These are phyloP conservation scores for Nemania sp. DNA, from an alignment of 2,329 filamentous ascomycete genomes.

Conservation along the genomic window DNA sequence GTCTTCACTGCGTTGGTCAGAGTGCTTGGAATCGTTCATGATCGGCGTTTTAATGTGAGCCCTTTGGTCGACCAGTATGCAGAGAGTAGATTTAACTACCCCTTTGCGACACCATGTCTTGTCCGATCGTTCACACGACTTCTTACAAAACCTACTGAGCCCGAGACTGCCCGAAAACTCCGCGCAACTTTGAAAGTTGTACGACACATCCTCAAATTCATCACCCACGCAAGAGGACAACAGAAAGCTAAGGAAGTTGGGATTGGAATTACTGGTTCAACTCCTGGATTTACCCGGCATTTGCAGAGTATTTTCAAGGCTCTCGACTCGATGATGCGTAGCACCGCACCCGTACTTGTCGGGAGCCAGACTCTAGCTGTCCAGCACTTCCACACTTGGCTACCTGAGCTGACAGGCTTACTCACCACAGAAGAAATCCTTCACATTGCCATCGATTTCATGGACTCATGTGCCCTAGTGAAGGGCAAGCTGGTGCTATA, in stretches of 20 bases:
- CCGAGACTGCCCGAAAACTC: constrained; percentile 80
- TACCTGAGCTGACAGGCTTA: constrained; percentile 83
- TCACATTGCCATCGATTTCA: constrained; percentile 88
- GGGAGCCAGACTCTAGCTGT: constrained; percentile 94
- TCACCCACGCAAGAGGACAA: constrained; percentile 83
- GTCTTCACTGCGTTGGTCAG: constrained; percentile 89
- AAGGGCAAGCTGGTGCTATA: constrained; percentile 91
- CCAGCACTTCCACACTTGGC: constrained; percentile 95
- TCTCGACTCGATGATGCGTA: constrained; percentile 87
- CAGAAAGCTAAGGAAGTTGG: constrained; percentile 87
- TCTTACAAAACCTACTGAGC: constrained; percentile 79
- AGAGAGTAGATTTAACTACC: constrained; percentile 86
- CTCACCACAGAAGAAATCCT: constrained; percentile 83
- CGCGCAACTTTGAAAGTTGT: constrained; percentile 95
- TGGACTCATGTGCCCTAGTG: constrained; percentile 85
- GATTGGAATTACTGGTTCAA: constrained; percentile 78
- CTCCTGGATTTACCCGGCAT: constrained; percentile 76
- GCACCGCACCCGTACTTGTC: constrained; percentile 79
- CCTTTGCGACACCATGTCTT: constrained; percentile 85
- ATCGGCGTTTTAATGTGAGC: constrained; percentile 87
- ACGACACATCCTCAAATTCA: constrained; percentile 90
- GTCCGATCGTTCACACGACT: constrained; percentile 85
- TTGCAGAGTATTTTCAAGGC: constrained; percentile 87
- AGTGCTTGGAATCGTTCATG: constrained; percentile 90
- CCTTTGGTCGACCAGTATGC: constrained; percentile 92